phyloP scores from a whole-genome alignment of 2,329 filamentous ascomycete species.

The Epichloe sibirici region DNA sequence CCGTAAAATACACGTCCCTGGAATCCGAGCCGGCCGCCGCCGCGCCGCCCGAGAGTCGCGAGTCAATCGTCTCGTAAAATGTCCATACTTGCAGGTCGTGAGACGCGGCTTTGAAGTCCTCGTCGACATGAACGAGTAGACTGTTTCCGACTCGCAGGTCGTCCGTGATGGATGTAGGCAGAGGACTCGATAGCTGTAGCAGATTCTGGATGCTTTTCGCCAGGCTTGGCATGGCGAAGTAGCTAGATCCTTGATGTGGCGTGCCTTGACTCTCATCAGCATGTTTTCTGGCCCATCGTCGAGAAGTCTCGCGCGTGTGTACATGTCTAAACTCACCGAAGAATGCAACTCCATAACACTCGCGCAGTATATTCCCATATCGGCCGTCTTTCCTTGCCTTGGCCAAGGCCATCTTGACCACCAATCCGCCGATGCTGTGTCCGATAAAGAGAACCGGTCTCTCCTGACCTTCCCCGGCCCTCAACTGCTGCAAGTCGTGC shows the following conservation, averaged over 20 bases:
- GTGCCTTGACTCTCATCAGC: slow-evolving; percentile 27
- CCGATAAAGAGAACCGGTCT: slow-evolving; percentile 48
- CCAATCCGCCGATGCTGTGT: slow-evolving; percentile 48
- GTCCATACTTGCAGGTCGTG: slow-evolving; percentile 50
- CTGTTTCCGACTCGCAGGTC: slow-evolving; percentile 38
- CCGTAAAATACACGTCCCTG: slow-evolving; percentile 42
- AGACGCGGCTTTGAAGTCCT: slow-evolving; percentile 43
- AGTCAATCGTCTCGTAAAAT: slow-evolving; percentile 51
- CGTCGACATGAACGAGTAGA: slow-evolving; percentile 36
- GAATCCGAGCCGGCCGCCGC: slow-evolving; percentile 5
- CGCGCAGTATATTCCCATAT: slow-evolving; percentile 34
- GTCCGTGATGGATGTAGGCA: slow-evolving; percentile 37
- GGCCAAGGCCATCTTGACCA: slow-evolving; percentile 44
- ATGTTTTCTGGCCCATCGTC: background rate
- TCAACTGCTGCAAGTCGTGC: slow-evolving; percentile 26
- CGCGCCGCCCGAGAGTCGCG: slow-evolving; percentile 30
- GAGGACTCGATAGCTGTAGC: slow-evolving; percentile 36
- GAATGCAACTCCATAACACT: slow-evolving; percentile 50
- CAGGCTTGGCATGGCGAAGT: slow-evolving; percentile 46
- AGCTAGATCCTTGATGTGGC: slow-evolving; percentile 51
- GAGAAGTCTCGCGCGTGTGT: no score
- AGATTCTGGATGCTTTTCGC: slow-evolving; percentile 39
- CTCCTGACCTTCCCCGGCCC: slow-evolving; percentile 20
- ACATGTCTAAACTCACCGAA: slow-evolving; percentile 31
- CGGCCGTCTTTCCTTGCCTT: slow-evolving; percentile 28